Evolutionary conservation across 306 rosid species (phyloP), one percentile per base, ranked within the genome.

Genomic region (Casuarina cunninghamiana): DNA sequence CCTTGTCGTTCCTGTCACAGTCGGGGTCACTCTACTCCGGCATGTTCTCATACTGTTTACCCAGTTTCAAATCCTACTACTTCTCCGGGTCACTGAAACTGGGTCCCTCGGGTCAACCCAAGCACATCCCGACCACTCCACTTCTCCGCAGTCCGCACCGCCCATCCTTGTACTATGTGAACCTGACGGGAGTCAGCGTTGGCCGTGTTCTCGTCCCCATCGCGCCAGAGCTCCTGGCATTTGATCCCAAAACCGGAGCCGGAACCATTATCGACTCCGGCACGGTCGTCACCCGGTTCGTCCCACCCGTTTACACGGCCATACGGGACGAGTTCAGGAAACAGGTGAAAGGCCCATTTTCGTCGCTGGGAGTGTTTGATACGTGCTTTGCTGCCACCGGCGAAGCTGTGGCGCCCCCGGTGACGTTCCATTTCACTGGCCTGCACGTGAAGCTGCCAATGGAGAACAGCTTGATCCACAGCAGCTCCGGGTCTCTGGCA

Each of bases 251-350:
- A 49, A 92, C 91, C 0, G 97, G 97, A 4, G 75, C 97, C 21
- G 98, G 98, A 81, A 95, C 98, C 53, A 73, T 92, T 15, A 90
- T 95, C 1, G 97, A 95, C 78, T 92, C 97, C 49, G 98, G 98
- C 0, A 95, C 98, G 11, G 90, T 91, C 1, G 88, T 92, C 76
- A 92, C 97, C 78, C 88, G 96, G 5, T 91, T 92, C 55, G 88
- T 92, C 16, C 78, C 53, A 54, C 97, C 97, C 2, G 83, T 88
- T 0, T 95, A 95, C 79, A 66, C 53, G 2, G 91, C 96, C 0
- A 75, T 92, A 6, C 84, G 98, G 19, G 98, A 92, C 2, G 97
- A 92, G 86, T 95, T 89, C 45, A 88, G 97, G 44, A 90, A 89
- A 41, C 97, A 92, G 68, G 93, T 92, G 80, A 68, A 69, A 0